Conservation (phyloP, 805 yeast species). For the Nakazawaea siamensis region DNA sequence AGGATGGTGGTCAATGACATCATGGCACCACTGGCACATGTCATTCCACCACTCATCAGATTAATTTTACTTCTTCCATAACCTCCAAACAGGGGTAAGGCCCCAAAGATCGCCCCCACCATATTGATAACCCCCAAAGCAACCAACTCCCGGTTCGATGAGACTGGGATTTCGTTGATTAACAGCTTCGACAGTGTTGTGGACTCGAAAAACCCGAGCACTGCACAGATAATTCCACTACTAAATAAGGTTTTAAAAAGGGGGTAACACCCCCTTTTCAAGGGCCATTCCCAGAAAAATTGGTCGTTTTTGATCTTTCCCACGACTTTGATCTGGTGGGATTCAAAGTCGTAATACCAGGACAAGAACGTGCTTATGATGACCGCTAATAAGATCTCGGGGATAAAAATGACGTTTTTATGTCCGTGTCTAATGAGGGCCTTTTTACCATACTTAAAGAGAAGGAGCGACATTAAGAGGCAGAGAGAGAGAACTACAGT, state of each 20-base stretch:
- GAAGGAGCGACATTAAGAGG: slow-evolving; percentile 38
- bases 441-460: slow-evolving; percentile 32
- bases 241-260: slow-evolving; percentile 49
- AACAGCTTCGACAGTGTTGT: slow-evolving; percentile 88
- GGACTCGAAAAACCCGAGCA: slow-evolving; percentile 87
- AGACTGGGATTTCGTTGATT: slow-evolving; percentile 67
- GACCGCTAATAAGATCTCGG: slow-evolving; percentile 81
- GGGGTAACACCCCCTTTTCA: slow-evolving; percentile 35
- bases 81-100: slow-evolving; percentile 91
- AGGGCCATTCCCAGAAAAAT: slow-evolving; percentile 49
- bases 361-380: slow-evolving; percentile 49
- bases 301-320: slow-evolving; percentile 53
- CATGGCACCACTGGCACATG: slow-evolving; percentile 75
- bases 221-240: slow-evolving; percentile 72
- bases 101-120: slow-evolving; percentile 49
- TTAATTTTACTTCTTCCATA: slow-evolving; percentile 90
- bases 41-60: slow-evolving; percentile 78
- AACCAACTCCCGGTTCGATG: slow-evolving; percentile 84
- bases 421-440: slow-evolving; percentile 24
- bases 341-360: slow-evolving; percentile 34
- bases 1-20: slow-evolving; percentile 73
- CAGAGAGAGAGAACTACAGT: slow-evolving; percentile 53
- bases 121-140: slow-evolving; percentile 79
- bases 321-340: slow-evolving; percentile 44
- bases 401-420: slow-evolving; percentile 53